Evolutionary conservation across 2,329 filamentous ascomycete genomes (phyloP).

Genomic region (Trichophyton mentagrophytes): DNA sequence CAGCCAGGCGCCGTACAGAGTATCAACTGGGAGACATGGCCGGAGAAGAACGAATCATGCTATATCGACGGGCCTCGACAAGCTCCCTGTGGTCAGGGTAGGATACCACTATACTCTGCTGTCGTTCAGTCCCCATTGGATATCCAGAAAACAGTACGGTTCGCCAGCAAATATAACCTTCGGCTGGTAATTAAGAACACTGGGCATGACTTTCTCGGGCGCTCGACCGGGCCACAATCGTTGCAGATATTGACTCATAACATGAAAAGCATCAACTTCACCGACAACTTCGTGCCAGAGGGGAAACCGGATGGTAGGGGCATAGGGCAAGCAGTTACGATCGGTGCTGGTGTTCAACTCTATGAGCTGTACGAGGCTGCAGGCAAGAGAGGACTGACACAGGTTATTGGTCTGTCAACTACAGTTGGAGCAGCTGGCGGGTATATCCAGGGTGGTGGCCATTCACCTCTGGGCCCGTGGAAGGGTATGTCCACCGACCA

Average conservation of each 20-base stretch:
- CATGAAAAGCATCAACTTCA: constrained; percentile 17
- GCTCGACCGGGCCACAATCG: constrained; percentile 48
- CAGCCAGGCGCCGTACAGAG: constrained; percentile 28
- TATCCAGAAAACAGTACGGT: constrained; percentile 26
- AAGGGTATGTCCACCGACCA: constrained; percentile 42
- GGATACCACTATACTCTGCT: constrained; percentile 27
- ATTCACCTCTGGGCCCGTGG: constrained; percentile 40
- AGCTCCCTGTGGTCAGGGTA: constrained; percentile 23
- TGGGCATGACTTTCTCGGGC: constrained; percentile 43
- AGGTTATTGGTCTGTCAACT: constrained; percentile 42
- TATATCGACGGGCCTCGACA: constrained; percentile 20
- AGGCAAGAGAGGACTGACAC: constrained; percentile 33
- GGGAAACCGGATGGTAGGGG: constrained; percentile 30
- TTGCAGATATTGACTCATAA: constrained; percentile 24
- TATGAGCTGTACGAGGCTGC: constrained; percentile 42
- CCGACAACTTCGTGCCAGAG: constrained; percentile 28
- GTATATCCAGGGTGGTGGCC: constrained; percentile 40
- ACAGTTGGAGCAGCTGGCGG: constrained; percentile 41
- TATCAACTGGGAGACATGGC: constrained; percentile 31
- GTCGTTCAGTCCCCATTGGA: constrained; percentile 21
- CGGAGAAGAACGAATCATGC: constrained; percentile 25
- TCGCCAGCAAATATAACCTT: constrained; percentile 20
- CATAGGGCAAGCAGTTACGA: constrained; percentile 40
- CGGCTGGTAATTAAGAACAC: constrained; percentile 42
- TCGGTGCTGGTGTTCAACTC: constrained; percentile 43